Percentiles rank a stretch among this genome's conserved stretches.
These are phyloP conservation scores for Purpureocillium takamizusanense DNA, from an alignment of 2,329 filamentous ascomycete genomes.

Conservation along the genomic window DNA sequence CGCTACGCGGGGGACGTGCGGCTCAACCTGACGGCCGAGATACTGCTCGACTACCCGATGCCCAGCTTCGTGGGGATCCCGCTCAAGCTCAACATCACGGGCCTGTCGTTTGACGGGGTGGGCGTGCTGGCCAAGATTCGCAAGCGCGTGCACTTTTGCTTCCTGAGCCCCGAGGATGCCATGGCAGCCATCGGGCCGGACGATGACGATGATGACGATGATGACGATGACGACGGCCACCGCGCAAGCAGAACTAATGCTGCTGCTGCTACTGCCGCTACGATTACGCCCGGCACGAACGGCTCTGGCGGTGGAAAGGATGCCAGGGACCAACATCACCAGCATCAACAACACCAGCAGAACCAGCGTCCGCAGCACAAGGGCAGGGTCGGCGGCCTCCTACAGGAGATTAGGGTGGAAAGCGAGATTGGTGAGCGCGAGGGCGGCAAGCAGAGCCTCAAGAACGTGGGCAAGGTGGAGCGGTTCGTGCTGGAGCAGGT, in stretches of 20 bases:
- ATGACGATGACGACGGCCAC: constrained; percentile 12
- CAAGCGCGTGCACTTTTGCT: constrained; percentile 85
- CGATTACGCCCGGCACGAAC: too few species aligned
- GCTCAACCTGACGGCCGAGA: constrained; percentile 86
- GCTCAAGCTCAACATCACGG: constrained; percentile 88
- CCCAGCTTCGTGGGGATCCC: constrained; percentile 95
- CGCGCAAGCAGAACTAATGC: too few species aligned
- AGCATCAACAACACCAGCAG: constrained; percentile 6
- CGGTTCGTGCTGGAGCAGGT: constrained; percentile 96
- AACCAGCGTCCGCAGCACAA: constrained; percentile 17
- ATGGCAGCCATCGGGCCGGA: constrained; percentile 56
- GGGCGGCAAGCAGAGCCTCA: constrained; percentile 85
- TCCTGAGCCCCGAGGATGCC: constrained; percentile 86
- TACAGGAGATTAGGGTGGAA: constrained; percentile 92
- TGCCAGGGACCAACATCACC: too few species aligned
- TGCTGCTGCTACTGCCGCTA: too few species aligned
- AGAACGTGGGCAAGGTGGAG: constrained; percentile 98
- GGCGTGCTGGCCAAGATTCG: constrained; percentile 88
- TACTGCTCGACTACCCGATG: constrained; percentile 96
- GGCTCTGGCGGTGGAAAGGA: too few species aligned
- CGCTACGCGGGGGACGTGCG: constrained; percentile 81
- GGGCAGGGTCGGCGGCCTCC: constrained; percentile 55
- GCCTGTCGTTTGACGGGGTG: constrained; percentile 88
- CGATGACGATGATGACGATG: constrained; percentile 20
- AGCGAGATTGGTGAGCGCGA: constrained; percentile 94